Evolutionary conservation across 1,284 basidiomycete species (phyloP).

Genomic region (Cryptococcus floricola): DNA sequence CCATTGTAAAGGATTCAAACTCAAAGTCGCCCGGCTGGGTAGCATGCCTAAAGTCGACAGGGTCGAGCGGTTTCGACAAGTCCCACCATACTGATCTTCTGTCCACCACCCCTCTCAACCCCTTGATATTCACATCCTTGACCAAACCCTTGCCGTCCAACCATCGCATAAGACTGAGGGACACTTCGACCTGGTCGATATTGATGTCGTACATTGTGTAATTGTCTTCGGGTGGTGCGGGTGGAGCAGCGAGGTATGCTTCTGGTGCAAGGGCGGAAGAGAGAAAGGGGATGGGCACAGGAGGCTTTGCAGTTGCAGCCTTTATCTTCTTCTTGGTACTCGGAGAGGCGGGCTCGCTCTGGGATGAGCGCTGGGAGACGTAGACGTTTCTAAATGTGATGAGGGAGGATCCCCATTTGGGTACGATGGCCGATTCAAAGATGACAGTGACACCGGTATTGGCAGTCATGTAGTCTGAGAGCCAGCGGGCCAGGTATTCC

Average conservation of each 20-base stretch:
- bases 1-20: constrained; percentile 79
- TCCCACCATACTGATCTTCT: constrained; percentile 87
- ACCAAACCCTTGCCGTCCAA: constrained; percentile 92
- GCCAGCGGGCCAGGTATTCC: constrained; percentile 81
- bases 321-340: constrained; percentile 30
- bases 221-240: constrained; percentile 51
- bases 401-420: constrained; percentile 92
- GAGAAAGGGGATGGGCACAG: constrained; percentile 36
- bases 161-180: constrained; percentile 89
- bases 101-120: constrained; percentile 90
- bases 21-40: constrained; percentile 82
- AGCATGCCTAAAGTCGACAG: constrained; percentile 72
- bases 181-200: constrained; percentile 93
- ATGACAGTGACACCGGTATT: constrained; percentile 92
- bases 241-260: constrained; percentile 29
- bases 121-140: constrained; percentile 84
- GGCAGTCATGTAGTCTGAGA: constrained; percentile 88
- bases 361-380: constrained; percentile 70
- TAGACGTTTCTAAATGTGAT: constrained; percentile 98
- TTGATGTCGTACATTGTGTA: constrained; percentile 87
- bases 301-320: constrained; percentile 31
- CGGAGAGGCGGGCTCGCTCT: constrained; percentile 38
- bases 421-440: constrained; percentile 96
- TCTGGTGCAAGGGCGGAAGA: constrained; percentile 37
- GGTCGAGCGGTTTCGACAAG: constrained; percentile 69